These are phyloP conservation scores for Kodamaea alishanica DNA, from an alignment of 1,139 yeast genomes.

Conservation along the genomic window DNA sequence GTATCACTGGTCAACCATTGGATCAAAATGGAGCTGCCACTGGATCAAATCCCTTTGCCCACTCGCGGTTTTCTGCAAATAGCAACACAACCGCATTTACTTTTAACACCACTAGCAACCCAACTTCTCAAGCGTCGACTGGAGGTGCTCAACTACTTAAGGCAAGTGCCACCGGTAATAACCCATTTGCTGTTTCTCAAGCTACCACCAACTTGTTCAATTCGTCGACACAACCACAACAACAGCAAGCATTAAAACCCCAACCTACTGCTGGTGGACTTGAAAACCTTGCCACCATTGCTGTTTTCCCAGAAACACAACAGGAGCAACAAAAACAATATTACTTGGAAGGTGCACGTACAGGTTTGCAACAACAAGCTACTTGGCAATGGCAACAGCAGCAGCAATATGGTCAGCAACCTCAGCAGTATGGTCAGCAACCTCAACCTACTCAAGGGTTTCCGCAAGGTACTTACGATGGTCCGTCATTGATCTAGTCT, in stretches of 20 bases:
- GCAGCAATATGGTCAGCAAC: conserved; percentile 12
- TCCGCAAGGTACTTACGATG: conserved; percentile 18
- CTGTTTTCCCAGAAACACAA: conserved; percentile 66
- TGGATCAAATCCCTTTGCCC: conserved; percentile 50
- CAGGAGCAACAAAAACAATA: conserved; percentile 36
- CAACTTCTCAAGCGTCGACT: conserved; percentile 13
- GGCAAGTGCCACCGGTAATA: conserved; percentile 36
- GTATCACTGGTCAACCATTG: conserved; percentile 19
- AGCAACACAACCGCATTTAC: conserved; percentile 38
- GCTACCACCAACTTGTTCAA: conserved; percentile 34
- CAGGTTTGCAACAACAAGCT: conserved; percentile 16
- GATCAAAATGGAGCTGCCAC: conserved; percentile 15
- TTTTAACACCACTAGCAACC: conserved; percentile 19
- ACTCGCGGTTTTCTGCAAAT: conserved; percentile 34
- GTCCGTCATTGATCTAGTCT: conserved; percentile 22
- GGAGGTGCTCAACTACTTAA: conserved; percentile 16
- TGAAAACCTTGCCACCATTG: conserved; percentile 56
- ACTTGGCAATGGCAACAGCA: conserved; percentile 5
- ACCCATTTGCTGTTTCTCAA: conserved; percentile 44
- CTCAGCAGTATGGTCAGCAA: conserved; percentile 14
- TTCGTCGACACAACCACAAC: conserved; percentile 17
- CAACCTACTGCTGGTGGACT: conserved; percentile 69
- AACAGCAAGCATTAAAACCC: conserved; percentile 31
- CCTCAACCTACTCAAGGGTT: conserved; percentile 6
- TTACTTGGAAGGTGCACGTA: conserved; percentile 35